Percentiles rank a stretch among this genome's conserved stretches.
phyloP scores from a whole-genome alignment of 768 basidiomycete genomes.

The Suillus tomentosus region DNA sequence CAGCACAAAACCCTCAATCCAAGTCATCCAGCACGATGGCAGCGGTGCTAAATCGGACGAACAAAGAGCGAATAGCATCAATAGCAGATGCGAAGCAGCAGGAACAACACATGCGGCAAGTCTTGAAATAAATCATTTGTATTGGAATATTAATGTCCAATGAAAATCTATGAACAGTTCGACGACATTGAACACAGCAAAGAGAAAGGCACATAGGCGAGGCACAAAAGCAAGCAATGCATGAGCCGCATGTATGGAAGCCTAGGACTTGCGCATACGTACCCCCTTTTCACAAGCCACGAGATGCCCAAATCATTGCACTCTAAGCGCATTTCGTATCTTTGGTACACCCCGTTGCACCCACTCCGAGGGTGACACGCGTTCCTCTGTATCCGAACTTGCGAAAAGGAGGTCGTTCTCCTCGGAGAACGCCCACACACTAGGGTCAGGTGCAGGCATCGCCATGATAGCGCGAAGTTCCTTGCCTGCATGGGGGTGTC shows the following conservation, averaged over 20 bases:
- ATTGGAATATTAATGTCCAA: background rate
- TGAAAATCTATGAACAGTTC: background rate
- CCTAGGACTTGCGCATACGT: background rate
- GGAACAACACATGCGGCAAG: background rate
- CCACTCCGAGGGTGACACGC: slow-evolving; percentile 58
- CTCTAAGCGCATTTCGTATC: slow-evolving; percentile 39
- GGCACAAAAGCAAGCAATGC: background rate
- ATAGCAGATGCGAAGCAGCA: background rate
- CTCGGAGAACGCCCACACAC: slow-evolving; percentile 59
- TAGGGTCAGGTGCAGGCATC: slow-evolving; percentile 57
- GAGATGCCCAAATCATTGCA: background rate
- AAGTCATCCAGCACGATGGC: background rate
- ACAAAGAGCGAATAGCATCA: background rate
- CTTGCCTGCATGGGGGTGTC: slow-evolving; percentile 39
- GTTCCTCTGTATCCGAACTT: slow-evolving; percentile 21
- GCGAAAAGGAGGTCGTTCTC: slow-evolving; percentile 62
- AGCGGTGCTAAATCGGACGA: background rate
- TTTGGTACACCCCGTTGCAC: slow-evolving; percentile 46
- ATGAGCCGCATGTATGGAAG: background rate
- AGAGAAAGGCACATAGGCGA: background rate
- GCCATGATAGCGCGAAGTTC: slow-evolving; percentile 67
- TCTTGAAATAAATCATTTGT: background rate
- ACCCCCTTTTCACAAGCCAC: background rate
- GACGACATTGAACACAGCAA: background rate
- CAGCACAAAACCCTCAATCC: background rate